Conservation (phyloP, 371 early-diverging fungal species). For the Mucor plumbeus region DNA sequence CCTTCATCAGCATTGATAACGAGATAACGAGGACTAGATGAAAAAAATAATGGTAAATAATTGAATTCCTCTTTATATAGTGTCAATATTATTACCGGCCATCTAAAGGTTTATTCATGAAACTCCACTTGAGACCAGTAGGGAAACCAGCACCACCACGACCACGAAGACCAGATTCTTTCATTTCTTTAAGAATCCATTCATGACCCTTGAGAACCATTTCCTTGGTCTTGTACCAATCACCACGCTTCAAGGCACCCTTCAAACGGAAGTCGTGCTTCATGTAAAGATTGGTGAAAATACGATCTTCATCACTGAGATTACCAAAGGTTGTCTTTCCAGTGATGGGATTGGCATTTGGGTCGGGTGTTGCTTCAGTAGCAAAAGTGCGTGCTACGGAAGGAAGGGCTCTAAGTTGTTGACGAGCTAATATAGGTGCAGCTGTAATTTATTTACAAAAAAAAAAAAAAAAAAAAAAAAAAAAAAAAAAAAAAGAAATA, state of each 20-base stretch:
- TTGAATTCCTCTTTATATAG: not conserved
- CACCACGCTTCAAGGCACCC: slow-evolving; percentile 93
- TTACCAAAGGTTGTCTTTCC: slow-evolving; percentile 68
- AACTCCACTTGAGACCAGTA: slow-evolving; percentile 97
- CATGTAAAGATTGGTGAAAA: slow-evolving; percentile 96
- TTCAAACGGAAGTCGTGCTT: slow-evolving; percentile 88
- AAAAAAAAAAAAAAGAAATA: slow-evolving; percentile 11
- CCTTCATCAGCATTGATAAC: slow-evolving; percentile 99
- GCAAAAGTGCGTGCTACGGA: slow-evolving; percentile 49
- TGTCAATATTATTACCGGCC: slow-evolving; percentile 60
- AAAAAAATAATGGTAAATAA: not conserved
- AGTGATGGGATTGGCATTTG: slow-evolving; percentile 57
- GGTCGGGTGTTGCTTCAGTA: slow-evolving; percentile 51
- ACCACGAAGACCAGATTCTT: slow-evolving; percentile 94
- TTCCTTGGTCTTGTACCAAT: slow-evolving; percentile 99
- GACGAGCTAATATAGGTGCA: slow-evolving; percentile 31
- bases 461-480: not conserved
- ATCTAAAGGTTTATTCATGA: slow-evolving; percentile 95
- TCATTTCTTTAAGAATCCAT: slow-evolving; percentile 98
- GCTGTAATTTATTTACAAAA: slow-evolving; percentile 3
- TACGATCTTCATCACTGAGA: slow-evolving; percentile 92
- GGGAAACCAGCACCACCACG: slow-evolving; percentile 99
- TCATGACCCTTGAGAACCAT: slow-evolving; percentile 94
- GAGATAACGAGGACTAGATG: slow-evolving; percentile 85
- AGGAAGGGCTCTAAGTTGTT: slow-evolving; percentile 32